These are phyloP conservation scores for Scedosporium boydii DNA, from an alignment of 2,329 filamentous ascomycete genomes.

Conservation along the genomic window DNA sequence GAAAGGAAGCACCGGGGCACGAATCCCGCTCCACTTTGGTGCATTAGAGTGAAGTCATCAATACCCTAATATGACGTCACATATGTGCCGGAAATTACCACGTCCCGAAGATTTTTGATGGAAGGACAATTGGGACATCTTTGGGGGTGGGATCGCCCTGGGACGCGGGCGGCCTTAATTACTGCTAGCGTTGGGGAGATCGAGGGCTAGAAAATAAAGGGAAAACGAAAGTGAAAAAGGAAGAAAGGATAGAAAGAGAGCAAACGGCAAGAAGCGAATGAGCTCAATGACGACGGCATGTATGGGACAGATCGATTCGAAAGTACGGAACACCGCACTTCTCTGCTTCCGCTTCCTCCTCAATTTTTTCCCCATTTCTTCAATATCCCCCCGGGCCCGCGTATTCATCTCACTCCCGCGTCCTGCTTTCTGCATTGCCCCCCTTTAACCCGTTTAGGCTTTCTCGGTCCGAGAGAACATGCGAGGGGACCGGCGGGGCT, in stretches of 20 bases:
- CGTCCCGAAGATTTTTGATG: background rate
- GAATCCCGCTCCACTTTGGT: background rate
- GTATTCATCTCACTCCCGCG: background rate
- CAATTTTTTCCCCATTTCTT: background rate
- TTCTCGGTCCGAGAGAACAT: background rate
- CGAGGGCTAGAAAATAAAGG: too few species aligned
- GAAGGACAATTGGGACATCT: background rate
- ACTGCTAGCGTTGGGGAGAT: background rate
- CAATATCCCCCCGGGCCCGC: background rate
- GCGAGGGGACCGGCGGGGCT: background rate
- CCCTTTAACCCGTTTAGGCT: background rate
- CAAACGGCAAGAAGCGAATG: too few species aligned
- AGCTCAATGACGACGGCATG: too few species aligned
- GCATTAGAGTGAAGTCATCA: conserved; percentile 2
- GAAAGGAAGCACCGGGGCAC: background rate
- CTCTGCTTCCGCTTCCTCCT: background rate
- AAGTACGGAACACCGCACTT: background rate
- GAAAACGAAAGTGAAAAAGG: too few species aligned
- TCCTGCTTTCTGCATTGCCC: background rate
- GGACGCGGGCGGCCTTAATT: background rate
- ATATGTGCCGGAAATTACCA: background rate
- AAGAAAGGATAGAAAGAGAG: too few species aligned
- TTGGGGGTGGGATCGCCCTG: conserved; percentile 1
- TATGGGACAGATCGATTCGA: too few species aligned
- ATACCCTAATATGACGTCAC: conserved; percentile 2